Evolutionary conservation across 1,284 basidiomycete genomes (phyloP).

Genomic region (Trichosporon asahii): DNA sequence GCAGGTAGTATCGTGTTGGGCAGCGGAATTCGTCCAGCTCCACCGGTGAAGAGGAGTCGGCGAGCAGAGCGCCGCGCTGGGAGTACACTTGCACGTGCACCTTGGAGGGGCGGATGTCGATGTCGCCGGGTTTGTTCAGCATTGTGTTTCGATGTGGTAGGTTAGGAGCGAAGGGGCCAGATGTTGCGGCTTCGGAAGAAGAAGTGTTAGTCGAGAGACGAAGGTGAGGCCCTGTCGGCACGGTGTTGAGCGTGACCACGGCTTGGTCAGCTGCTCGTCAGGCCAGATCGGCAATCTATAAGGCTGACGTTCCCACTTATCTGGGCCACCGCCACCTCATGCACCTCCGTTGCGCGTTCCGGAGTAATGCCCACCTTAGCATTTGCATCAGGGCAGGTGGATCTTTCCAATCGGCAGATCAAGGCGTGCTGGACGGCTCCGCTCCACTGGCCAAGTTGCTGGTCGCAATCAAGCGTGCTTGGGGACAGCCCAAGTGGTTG

Average conservation of each 20-base stretch:
- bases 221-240: not conserved
- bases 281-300: not conserved
- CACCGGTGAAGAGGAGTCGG: conserved; percentile 1
- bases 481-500: too few relatives aligned
- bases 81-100: conserved; percentile 10
- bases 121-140: conserved; percentile 13
- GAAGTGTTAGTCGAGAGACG: not conserved
- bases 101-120: not conserved
- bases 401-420: too few relatives aligned
- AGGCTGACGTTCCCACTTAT: too few relatives aligned
- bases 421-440: not conserved
- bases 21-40: conserved; percentile 13
- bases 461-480: not conserved
- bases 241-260: not conserved
- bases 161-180: too few relatives aligned
- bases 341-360: too few relatives aligned
- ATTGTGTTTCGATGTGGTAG: too few relatives aligned
- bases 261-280: not conserved
- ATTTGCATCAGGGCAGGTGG: too few relatives aligned
- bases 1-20: conserved; percentile 19
- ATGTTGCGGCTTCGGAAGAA: not conserved
- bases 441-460: not conserved
- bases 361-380: too few relatives aligned
- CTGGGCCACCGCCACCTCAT: too few relatives aligned
- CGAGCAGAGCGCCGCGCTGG: not conserved